These are phyloP conservation scores for Exidia glandulosa DNA, from an alignment of 768 basidiomycete species.

Conservation along the genomic window DNA sequence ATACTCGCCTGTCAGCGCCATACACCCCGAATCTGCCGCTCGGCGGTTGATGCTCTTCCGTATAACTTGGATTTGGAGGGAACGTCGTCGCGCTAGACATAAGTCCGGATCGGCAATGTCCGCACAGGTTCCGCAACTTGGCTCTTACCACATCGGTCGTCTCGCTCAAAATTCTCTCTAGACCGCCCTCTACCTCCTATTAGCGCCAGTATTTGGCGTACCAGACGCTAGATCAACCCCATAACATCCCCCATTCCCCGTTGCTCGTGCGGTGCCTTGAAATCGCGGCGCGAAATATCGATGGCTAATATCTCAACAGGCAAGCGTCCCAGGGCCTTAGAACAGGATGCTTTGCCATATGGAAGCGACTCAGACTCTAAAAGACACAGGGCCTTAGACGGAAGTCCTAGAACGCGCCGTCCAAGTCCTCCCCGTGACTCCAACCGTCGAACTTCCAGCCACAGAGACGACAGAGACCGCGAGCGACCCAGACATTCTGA, in stretches of 20 bases:
- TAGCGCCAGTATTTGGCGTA: too few relatives aligned
- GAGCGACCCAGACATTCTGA: conserved; percentile 10
- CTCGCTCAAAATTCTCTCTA: too few relatives aligned
- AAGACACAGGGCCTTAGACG: not conserved
- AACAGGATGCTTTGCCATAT: conserved; percentile 28
- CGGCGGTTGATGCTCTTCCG: too few relatives aligned
- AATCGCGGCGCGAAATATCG: conserved; percentile 33
- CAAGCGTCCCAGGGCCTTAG: conserved; percentile 65
- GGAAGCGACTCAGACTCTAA: conserved; percentile 26
- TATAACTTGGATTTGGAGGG: too few relatives aligned
- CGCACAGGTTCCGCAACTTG: too few relatives aligned
- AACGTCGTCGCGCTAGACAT: too few relatives aligned
- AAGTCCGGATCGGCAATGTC: too few relatives aligned
- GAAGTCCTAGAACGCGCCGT: conserved; percentile 5
- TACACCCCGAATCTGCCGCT: too few relatives aligned
- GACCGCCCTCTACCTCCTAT: too few relatives aligned
- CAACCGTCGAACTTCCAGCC: conserved; percentile 26
- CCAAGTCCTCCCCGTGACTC: conserved; percentile 13
- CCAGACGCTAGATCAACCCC: not conserved
- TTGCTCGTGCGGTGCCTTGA: conserved; percentile 75
- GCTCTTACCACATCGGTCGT: too few relatives aligned
- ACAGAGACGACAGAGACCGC: conserved; percentile 21
- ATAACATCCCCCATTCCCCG: conserved; percentile 12
- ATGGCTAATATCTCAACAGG: conserved; percentile 82
- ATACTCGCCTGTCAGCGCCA: too few relatives aligned